These are phyloP conservation scores for Haplosporangium gracile DNA, from an alignment of 192 early-diverging fungal species.

Conservation along the genomic window DNA sequence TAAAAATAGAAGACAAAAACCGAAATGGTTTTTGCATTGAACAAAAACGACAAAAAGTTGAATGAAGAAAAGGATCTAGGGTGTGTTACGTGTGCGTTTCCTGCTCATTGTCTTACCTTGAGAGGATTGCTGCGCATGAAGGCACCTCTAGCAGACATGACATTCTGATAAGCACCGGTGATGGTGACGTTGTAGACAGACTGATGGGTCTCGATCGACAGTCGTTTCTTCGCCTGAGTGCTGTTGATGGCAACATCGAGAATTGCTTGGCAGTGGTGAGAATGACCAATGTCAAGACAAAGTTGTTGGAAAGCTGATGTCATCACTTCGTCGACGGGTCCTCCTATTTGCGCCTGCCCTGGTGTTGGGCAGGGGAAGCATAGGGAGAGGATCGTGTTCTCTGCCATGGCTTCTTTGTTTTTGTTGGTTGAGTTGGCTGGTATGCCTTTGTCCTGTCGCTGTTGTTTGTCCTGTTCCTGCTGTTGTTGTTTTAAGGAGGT, in stretches of 20 bases:
- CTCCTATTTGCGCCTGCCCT: constrained; percentile 11
- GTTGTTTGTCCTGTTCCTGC: no score
- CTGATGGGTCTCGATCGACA: constrained; percentile 57
- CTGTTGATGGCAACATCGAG: constrained; percentile 48
- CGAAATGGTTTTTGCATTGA: neutral
- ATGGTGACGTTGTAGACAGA: constrained; percentile 65
- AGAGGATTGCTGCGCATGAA: constrained; percentile 62
- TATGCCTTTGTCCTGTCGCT: neutral
- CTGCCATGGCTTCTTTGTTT: constrained; percentile 37
- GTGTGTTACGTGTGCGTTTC: no score
- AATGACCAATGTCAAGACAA: constrained; percentile 26
- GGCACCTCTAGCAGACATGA: constrained; percentile 56
- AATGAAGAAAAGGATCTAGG: neutral
- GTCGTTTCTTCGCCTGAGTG: constrained; percentile 37
- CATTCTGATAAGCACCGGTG: constrained; percentile 55
- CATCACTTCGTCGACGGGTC: constrained; percentile 41
- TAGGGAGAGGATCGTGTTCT: constrained; percentile 52
- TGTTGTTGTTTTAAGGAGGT: no score
- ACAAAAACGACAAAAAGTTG: neutral
- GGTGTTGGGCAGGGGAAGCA: constrained; percentile 52
- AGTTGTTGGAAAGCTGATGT: constrained; percentile 39
- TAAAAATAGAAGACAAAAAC: constrained; percentile 12
- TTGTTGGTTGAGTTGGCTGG: constrained; percentile 14
- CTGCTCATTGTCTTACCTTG: constrained; percentile 44
- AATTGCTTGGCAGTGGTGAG: constrained; percentile 41